phyloP scores from a whole-genome alignment of 2,329 filamentous ascomycete species.

The Sordariomycetes sp. region DNA sequence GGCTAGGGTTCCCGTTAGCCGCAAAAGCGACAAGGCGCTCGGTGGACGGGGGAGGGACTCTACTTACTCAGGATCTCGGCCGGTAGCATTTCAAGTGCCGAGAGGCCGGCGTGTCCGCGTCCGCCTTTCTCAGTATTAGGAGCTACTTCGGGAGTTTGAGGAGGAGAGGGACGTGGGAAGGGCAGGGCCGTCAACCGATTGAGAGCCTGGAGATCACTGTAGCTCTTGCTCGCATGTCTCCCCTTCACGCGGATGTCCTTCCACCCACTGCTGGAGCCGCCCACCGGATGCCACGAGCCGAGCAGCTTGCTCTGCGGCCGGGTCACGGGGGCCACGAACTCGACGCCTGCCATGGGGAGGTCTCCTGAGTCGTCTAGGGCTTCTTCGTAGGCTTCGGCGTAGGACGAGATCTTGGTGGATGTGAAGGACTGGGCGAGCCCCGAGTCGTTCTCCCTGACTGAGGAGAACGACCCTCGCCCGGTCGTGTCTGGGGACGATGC shows the following conservation, averaged over 20 bases:
- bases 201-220: conserved; percentile 45
- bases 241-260: conserved; percentile 50
- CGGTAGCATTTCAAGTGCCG: conserved; percentile 57
- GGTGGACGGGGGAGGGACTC: neutral
- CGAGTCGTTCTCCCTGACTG: conserved; percentile 48
- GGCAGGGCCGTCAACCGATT: conserved; percentile 41
- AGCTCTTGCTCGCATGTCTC: conserved; percentile 50
- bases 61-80: conserved; percentile 60
- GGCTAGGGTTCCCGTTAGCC: conserved; percentile 29
- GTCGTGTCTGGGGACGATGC: conserved; percentile 2
- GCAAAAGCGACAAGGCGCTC: neutral
- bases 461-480: conserved; percentile 39
- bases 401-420: conserved; percentile 51
- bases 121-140: conserved; percentile 5
- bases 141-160: conserved; percentile 6
- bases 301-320: conserved; percentile 45
- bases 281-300: conserved; percentile 46
- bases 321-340: conserved; percentile 41
- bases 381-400: conserved; percentile 36
- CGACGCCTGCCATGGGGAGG: conserved; percentile 29
- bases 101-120: conserved; percentile 26
- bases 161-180: conserved; percentile 4
- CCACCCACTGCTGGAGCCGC: conserved; percentile 47
- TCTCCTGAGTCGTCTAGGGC: conserved; percentile 40
- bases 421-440: conserved; percentile 53